phyloP scores from a whole-genome alignment of 2,329 filamentous ascomycete species.

The Paraphoma sp. region DNA sequence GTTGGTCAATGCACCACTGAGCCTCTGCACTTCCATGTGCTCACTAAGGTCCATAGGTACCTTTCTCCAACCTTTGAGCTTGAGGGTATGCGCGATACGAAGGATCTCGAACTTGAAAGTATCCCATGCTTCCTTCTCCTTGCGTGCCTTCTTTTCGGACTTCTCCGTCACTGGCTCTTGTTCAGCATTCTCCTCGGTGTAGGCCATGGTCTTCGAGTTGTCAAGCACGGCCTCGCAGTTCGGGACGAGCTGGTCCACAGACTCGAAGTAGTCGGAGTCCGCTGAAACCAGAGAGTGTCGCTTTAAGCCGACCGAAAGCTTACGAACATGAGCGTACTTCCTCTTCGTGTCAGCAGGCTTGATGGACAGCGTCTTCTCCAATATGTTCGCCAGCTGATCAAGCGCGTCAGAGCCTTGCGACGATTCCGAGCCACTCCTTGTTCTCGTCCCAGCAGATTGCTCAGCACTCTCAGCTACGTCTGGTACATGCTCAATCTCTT shows the following conservation, averaged over 20 bases:
- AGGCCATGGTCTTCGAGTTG: conserved; percentile 87
- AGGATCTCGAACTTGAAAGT: conserved; percentile 92
- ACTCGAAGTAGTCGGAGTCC: conserved; percentile 84
- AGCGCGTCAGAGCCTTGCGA: conserved; percentile 73
- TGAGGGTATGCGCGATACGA: conserved; percentile 84
- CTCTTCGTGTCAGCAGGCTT: conserved; percentile 42
- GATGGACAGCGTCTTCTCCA: conserved; percentile 69
- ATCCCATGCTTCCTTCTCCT: conserved; percentile 80
- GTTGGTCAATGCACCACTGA: conserved; percentile 94
- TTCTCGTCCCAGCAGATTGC: conserved; percentile 34
- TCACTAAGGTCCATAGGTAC: conserved; percentile 76
- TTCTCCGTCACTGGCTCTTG: conserved; percentile 55
- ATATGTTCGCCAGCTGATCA: conserved; percentile 80
- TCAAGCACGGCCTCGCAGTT: conserved; percentile 84
- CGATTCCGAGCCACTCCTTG: conserved; percentile 63
- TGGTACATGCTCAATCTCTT: conserved; percentile 4
- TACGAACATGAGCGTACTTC: conserved; percentile 32
- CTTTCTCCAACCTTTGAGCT: conserved; percentile 88
- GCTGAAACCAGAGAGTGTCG: conserved; percentile 67
- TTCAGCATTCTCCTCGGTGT: conserved; percentile 65
- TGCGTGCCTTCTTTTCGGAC: conserved; percentile 56
- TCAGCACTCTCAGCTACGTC: conserved; percentile 9
- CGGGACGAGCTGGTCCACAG: conserved; percentile 79
- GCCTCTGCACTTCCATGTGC: conserved; percentile 72
- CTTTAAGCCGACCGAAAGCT: conserved; percentile 45